phyloP scores from a whole-genome alignment of 805 yeast species.

The Dipodascopsis tothii region DNA sequence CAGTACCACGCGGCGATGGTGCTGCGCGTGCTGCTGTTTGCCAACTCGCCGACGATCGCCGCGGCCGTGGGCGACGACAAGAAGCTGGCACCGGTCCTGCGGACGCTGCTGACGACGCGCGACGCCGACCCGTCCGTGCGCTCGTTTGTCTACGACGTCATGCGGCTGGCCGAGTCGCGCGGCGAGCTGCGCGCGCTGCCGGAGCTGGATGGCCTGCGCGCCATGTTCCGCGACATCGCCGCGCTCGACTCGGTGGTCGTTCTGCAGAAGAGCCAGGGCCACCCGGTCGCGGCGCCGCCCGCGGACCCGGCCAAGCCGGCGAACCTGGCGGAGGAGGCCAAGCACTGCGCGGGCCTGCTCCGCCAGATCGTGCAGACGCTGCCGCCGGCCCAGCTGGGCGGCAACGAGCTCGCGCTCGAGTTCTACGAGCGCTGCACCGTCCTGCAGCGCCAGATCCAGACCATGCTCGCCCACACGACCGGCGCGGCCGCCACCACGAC shows the following conservation, averaged over 20 bases:
- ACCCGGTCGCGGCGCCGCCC: neutral
- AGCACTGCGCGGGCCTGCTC: conserved; percentile 9
- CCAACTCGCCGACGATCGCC: conserved; percentile 11
- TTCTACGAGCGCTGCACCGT: conserved; percentile 18
- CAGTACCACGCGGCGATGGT: conserved; percentile 18
- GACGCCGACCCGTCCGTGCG: conserved; percentile 10
- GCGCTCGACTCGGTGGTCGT: neutral
- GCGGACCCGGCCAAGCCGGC: neutral
- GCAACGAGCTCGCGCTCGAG: conserved; percentile 8
- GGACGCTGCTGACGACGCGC: conserved; percentile 1
- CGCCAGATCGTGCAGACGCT: conserved; percentile 12
- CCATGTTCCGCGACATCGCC: neutral
- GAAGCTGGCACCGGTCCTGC: conserved; percentile 7
- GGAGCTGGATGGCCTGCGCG: neutral
- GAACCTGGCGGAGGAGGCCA: conserved; percentile 10
- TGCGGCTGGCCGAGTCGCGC: conserved; percentile 1
- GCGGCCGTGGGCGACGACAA: conserved; percentile 7
- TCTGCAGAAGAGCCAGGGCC: conserved; percentile 1
- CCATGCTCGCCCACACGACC: conserved; percentile 1
- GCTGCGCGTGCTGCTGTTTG: conserved; percentile 11
- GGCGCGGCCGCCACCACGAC: neutral
- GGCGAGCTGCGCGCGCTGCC: conserved; percentile 1
- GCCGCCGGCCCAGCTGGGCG: conserved; percentile 15
- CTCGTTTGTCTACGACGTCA: conserved; percentile 2
- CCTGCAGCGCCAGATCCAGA: conserved; percentile 5